These are phyloP conservation scores for Ophiobolus disseminans DNA, from an alignment of 2,329 filamentous ascomycete species.

Conservation along the genomic window DNA sequence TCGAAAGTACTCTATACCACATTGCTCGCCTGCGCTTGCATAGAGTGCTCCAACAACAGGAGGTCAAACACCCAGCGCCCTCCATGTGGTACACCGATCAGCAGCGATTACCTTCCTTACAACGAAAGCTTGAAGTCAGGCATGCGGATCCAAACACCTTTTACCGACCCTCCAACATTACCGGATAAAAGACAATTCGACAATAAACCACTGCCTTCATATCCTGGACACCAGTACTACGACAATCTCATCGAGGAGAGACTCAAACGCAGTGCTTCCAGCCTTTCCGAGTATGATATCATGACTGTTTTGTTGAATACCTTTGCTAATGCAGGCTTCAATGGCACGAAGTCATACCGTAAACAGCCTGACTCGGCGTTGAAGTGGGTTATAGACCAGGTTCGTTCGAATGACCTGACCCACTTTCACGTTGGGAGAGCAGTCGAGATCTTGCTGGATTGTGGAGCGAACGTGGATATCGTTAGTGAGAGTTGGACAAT, in stretches of 20 bases:
- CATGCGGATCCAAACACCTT: not conserved
- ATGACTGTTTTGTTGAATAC: not conserved
- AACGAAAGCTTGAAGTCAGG: not conserved
- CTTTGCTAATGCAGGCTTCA: not conserved
- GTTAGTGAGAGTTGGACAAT: not conserved
- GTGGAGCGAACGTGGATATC: not conserved
- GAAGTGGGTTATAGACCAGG: not conserved
- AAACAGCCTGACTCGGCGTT: not conserved
- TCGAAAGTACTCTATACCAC: not conserved
- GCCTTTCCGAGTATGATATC: not conserved
- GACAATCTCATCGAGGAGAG: not conserved
- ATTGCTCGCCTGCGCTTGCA: not conserved
- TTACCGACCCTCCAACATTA: not conserved
- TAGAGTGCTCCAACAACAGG: not conserved
- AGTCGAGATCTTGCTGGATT: not conserved
- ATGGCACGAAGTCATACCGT: not conserved
- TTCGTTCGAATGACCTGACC: not conserved
- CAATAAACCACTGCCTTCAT: not conserved
- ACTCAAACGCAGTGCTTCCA: not conserved
- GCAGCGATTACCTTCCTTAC: not conserved
- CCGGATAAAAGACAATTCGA: not conserved
- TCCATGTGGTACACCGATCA: not conserved
- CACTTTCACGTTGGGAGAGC: not conserved
- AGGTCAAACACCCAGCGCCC: not conserved
- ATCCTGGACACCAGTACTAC: not conserved